Evolutionary conservation across 164 flowering plant species (phyloP), one percentile per base, ranked within the genome.

Genomic region (Vitis labrusca): DNA sequence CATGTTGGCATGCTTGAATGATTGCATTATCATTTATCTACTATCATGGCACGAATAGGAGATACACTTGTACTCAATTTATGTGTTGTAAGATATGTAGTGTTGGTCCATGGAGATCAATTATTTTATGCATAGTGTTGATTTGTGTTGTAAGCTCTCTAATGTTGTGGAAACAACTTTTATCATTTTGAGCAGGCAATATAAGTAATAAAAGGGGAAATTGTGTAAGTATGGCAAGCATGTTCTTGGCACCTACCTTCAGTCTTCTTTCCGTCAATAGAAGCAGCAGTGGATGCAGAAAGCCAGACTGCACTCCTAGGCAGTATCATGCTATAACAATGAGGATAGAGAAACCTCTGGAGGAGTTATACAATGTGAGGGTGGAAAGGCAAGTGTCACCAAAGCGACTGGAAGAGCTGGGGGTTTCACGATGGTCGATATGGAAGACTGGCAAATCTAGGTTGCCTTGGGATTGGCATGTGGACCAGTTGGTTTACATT

Each of bases 391-490:
- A 82, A 69, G 92, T 84, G 65, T 71, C 92, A 5, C 51, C 69
- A 55, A 76, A 88, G 69, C 66, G 97, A 50, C 76, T 92, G 44
- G 76, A 61, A 54, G 82, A 88, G 85, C 91, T 92, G 1, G 92
- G 89, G 11, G 90, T 86, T 10, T 81, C 85, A 12, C 73, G 75
- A 66, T 89, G 98, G 98, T 90, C 96, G 19, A 65, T 77, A n/a
- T 92, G 98, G 98, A 91, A 90, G 71, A 89, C 92, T 0, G 91
- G 94, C 11, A 88, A 88, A 76, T 88, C 90, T 78, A 78, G 68
- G 74, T 63, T 92, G 61, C 89, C 98, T 0, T 91, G 96, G 96
- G 92, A 88, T 72, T 92, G 98, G 98, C 96, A 92, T 68, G 96
- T 79, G 11, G 96, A 92, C 65, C 98, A 92, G 75, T 72, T 88